Conservation (phyloP, 1,284 basidiomycete genomes). For the Earliella scabrosa region DNA sequence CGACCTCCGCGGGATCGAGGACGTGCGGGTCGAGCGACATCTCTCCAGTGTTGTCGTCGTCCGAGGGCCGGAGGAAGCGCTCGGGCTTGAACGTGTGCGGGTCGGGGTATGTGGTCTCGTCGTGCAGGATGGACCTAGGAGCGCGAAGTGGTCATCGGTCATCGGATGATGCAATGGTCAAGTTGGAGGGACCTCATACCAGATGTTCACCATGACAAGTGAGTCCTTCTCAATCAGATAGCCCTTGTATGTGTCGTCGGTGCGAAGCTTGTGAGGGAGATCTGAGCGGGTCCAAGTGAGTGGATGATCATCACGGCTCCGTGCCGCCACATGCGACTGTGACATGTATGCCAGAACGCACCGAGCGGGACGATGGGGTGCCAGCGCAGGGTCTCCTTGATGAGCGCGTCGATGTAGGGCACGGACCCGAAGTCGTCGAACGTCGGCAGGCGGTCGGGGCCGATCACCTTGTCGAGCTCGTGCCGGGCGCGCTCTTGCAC, state of each 20-base stretch:
- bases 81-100: slow-evolving; percentile 29
- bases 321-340: too few species aligned
- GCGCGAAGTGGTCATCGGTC: background rate
- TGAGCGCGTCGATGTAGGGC: slow-evolving; percentile 34
- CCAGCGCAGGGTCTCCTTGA: slow-evolving; percentile 40
- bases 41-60: slow-evolving; percentile 6
- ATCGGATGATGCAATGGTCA: background rate
- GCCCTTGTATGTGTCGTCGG: slow-evolving; percentile 16
- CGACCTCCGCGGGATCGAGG: slow-evolving; percentile 17
- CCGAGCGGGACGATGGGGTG: slow-evolving; percentile 17
- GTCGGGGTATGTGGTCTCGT: slow-evolving; percentile 22
- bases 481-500: slow-evolving; percentile 32
- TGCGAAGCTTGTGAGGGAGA: slow-evolving; percentile 8
- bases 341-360: background rate
- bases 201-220: slow-evolving; percentile 16
- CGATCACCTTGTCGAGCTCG: slow-evolving; percentile 35
- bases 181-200: slow-evolving; percentile 4
- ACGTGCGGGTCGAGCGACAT: slow-evolving; percentile 9
- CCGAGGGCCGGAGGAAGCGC: slow-evolving; percentile 22
- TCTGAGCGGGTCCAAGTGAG: too few species aligned
- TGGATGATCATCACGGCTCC: too few species aligned
- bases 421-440: slow-evolving; percentile 33
- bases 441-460: slow-evolving; percentile 31
- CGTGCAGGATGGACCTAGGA: slow-evolving; percentile 27
- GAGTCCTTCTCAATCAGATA: slow-evolving; percentile 16